A percentile compares a stretch with the other conserved stretches of the same genome.
Conservation (phyloP, 2,329 filamentous ascomycete genomes). For the Penicillium carneum region DNA sequence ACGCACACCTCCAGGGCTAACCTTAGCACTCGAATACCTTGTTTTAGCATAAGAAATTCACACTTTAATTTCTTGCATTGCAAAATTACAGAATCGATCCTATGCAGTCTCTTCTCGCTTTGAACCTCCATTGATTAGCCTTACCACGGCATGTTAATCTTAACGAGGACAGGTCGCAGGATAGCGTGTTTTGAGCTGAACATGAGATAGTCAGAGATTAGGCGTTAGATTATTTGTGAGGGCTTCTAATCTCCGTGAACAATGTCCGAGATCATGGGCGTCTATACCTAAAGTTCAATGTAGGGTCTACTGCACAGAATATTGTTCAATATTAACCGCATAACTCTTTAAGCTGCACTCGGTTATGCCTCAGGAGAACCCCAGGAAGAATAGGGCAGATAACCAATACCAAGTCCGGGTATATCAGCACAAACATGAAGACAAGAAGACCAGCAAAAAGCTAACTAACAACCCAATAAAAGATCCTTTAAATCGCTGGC, state of each 20-base stretch:
- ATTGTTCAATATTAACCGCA: not conserved
- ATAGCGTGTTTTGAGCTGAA: too few relatives aligned
- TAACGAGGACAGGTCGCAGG: too few relatives aligned
- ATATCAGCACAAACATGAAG: not conserved
- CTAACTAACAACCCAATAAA: conserved; percentile 16
- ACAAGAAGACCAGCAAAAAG: not conserved
- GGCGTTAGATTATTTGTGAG: too few relatives aligned
- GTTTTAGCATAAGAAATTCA: too few relatives aligned
- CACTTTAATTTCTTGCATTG: too few relatives aligned
- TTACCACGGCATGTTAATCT: too few relatives aligned
- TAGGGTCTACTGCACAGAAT: not conserved
- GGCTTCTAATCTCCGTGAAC: not conserved
- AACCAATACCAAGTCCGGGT: not conserved
- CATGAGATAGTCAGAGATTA: too few relatives aligned
- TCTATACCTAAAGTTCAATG: not conserved
- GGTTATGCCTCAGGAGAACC: not conserved
- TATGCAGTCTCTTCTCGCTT: too few relatives aligned
- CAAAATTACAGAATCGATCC: too few relatives aligned
- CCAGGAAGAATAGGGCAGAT: not conserved
- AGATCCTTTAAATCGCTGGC: conserved; percentile 27
- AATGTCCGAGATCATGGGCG: not conserved
- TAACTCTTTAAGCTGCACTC: not conserved
- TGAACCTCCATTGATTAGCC: too few relatives aligned
- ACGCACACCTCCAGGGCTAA: too few relatives aligned
- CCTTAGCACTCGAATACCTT: too few relatives aligned